Evolutionary conservation across 805 yeast species (phyloP).

Genomic region (Candida lessepsii): DNA sequence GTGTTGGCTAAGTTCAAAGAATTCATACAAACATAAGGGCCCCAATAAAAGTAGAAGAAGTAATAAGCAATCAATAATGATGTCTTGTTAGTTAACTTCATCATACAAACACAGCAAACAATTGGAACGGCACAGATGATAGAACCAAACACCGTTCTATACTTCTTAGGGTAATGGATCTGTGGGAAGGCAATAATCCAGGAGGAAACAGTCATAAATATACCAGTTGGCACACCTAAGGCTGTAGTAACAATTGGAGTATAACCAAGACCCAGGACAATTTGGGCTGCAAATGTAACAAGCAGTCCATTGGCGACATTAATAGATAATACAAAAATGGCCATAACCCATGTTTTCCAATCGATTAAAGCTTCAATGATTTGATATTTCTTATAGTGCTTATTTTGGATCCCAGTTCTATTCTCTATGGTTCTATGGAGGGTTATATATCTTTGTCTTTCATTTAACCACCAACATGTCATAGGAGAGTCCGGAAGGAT

Average conservation of each 20-base stretch:
- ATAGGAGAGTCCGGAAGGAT: slow-evolving; percentile 42
- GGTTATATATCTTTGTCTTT: slow-evolving; percentile 32
- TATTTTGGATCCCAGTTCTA: slow-evolving; percentile 43
- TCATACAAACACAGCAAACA: slow-evolving; percentile 38
- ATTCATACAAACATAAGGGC: slow-evolving; percentile 42
- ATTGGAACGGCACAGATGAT: slow-evolving; percentile 32
- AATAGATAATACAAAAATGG: slow-evolving; percentile 23
- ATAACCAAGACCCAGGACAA: slow-evolving; percentile 53
- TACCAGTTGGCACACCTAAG: slow-evolving; percentile 58
- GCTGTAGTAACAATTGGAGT: slow-evolving; percentile 42
- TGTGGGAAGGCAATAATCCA: slow-evolving; percentile 30
- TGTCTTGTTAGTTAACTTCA: slow-evolving; percentile 34
- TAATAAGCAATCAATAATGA: slow-evolving; percentile 51
- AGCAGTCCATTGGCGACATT: slow-evolving; percentile 38
- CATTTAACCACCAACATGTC: slow-evolving; percentile 36
- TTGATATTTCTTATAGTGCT: slow-evolving; percentile 35
- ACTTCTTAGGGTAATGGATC: slow-evolving; percentile 18
- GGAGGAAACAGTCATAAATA: slow-evolving; percentile 34
- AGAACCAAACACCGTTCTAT: slow-evolving; percentile 19
- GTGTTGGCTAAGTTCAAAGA: slow-evolving; percentile 45
- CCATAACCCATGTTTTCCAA: slow-evolving; percentile 37
- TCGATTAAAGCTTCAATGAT: slow-evolving; percentile 34
- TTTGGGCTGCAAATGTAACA: slow-evolving; percentile 41
- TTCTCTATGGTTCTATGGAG: slow-evolving; percentile 31
- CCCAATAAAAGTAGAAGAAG: slow-evolving; percentile 52